A percentile compares a stretch with the other conserved stretches of the same genome.
These are phyloP conservation scores for Ramaria sp. DNA, from an alignment of 768 basidiomycete species.

Conservation along the genomic window DNA sequence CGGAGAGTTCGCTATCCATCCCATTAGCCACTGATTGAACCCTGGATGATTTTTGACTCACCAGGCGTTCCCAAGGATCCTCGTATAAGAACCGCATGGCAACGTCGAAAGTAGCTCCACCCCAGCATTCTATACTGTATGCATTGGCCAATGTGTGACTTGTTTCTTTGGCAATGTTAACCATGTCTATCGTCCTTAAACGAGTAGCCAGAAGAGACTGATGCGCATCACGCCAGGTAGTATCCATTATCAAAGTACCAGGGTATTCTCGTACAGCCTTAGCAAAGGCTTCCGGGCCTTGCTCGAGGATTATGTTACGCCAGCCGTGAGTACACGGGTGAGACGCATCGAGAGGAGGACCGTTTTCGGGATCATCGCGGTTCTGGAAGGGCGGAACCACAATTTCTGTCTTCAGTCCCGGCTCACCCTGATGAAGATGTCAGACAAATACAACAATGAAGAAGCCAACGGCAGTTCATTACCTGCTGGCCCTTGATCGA, in stretches of 20 bases:
- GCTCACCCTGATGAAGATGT: conserved; percentile 54
- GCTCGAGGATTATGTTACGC: conserved; percentile 97
- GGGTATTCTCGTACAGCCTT: conserved; percentile 96
- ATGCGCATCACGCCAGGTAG: conserved; percentile 99
- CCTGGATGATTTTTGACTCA: conserved; percentile 22
- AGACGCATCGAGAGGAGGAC: conserved; percentile 65
- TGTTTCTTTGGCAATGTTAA: conserved; percentile 97
- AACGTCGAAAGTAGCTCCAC: conserved; percentile 97
- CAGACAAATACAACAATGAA: not conserved
- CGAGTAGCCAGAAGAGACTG: conserved; percentile 96
- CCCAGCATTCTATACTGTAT: conserved; percentile 98
- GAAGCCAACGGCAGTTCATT: conserved; percentile 10
- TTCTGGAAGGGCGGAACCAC: conserved; percentile 72
- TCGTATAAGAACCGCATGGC: conserved; percentile 99
- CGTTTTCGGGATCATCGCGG: conserved; percentile 60
- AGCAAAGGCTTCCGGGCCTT: conserved; percentile 96
- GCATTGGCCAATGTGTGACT: conserved; percentile 91
- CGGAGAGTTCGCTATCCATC: conserved; percentile 66
- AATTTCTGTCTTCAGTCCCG: conserved; percentile 85
- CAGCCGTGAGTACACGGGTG: conserved; percentile 83
- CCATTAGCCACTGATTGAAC: not conserved
- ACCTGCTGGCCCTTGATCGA: conserved; percentile 91
- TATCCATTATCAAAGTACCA: conserved; percentile 94
- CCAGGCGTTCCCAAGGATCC: conserved; percentile 98
- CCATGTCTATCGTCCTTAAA: conserved; percentile 92